Evolutionary conservation across 306 rosid species (phyloP), one percentile per base, ranked within the genome.

Genomic region (Canavalia gladiata): DNA sequence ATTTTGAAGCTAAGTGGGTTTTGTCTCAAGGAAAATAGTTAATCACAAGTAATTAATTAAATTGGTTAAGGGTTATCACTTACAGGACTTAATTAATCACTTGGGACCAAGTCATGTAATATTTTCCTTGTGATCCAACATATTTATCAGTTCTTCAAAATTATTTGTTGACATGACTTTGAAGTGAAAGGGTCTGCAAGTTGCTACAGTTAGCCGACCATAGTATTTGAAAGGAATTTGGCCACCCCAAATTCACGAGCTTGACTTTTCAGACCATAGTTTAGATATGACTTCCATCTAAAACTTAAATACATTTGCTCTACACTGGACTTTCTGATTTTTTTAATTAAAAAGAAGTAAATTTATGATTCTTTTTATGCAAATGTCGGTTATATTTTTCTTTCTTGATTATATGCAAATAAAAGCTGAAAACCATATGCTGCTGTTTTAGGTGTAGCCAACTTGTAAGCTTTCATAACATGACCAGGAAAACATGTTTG

Each of bases 51-150:
- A 10, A 47, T 63, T 35, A 63, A 13, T 37, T 6, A 60, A 33
- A 59, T 31, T 7, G 18, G 10, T 33, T 34, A 11, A 62, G 8
- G 29, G 28, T 62, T 33, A 60, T 60, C 34, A 37, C 43, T 62
- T 35, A 1, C 68, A 10, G 11, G 68, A 35, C 68, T 62, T 62
- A 4, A 62, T 62, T 63, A 62, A 34, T 60, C 25, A 62, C 68
- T 62, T 35, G 25, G 25, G 25, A 18, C 28, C 29, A 4, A 62
- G 25, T 18, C 25, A 18, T 18, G 25, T 18, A 18, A 62, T 62
- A 2, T 28, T 62, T 34, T 62, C 9, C 8, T 4, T 62, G 68
- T 7, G 8, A 62, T 35, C 28, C 68, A 35, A 34, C 45, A 31
- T 58, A 29, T 31, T 31, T 58, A 34, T 69, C 31, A 49, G 31